Base-by-base conservation (phyloP, 139 green algal species). In the Chlamydomonas schloesseri region DNA sequence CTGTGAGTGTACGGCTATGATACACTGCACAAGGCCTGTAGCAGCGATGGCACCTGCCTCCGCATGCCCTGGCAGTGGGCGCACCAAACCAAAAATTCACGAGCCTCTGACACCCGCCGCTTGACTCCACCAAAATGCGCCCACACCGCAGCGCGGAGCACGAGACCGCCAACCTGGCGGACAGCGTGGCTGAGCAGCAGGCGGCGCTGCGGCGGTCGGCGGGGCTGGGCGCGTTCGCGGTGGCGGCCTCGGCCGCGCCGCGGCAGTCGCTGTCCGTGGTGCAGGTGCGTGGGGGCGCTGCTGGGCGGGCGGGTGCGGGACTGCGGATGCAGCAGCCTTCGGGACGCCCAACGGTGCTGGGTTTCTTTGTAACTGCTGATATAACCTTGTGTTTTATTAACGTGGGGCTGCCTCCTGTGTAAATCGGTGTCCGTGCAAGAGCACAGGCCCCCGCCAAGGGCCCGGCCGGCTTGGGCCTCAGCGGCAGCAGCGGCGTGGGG, bases 111-210 rank as follows among this genome's bases (percentile, higher is more conserved):
- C n/a, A n/a, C n/a, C n/a, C n/a, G n/a, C n/a, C n/a, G n/a, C n/a
- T n/a, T n/a, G n/a, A n/a, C n/a, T n/a, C n/a, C n/a, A n/a, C n/a
- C n/a, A n/a, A n/a, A n/a, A n/a, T n/a, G n/a, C n/a, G n/a, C n/a
- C n/a, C n/a, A n/a, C n/a, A n/a, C 64, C 64, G 64, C 64, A 71
- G 64, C n/a, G 64, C 64, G 64, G 26, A 71, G 64, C 64, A 42
- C 3, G 29, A 71, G 64, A 71, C 64, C 26, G n/a, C 29, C 18
- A 28, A 21, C 29, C 64, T 42, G 64, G 29, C 11, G 29, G 4
- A 28, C 13, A 15, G 4, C 26, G 29, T 71, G n/a, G 64, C 34
- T 2, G 64, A 10, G 11, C 29, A 23, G 64, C 18, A 37, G 64
- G 64, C 64, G 64, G 26, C 14, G 64, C 64, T 71, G 64, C 64